Evolutionary conservation across 768 basidiomycete genomes (phyloP), one percentile per base, ranked within the genome.

Genomic region (Leucosporidium creatinivorum): DNA sequence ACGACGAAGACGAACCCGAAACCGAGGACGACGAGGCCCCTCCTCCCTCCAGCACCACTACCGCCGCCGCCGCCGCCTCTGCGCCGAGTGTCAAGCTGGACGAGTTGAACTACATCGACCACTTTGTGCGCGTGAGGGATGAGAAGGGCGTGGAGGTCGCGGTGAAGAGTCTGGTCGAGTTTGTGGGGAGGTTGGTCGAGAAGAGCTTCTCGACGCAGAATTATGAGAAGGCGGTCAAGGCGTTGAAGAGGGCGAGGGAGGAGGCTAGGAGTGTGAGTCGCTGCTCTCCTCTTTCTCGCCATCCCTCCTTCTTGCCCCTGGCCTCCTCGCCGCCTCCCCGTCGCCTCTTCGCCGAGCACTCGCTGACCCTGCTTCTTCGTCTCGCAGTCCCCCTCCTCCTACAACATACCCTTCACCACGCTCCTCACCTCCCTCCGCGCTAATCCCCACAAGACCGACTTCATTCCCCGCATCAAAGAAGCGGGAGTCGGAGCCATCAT

Each of bases 121-220:
- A 51, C 5, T 61, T 51, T 15, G 30, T 5, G 23, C 26, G 23
- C 25, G 58, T 59, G 17, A 6, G 25, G 19, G 91, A 93, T 78
- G 91, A 90, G 0, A 87, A 91, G 12, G 86, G 88, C 73, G 92
- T 93, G 77, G 78, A 93, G 57, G 85, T 82, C 18, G 81, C 77
- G 21, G 86, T 92, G 15, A 84, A 93, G 55, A 80, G 81, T 66
- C 87, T 91, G 75, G 83, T 91, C 52, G 81, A 88, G 15, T 77
- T 83, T 70, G 81, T 81, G 31, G 89, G 89, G 48, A 6, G 21
- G 31, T 23, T 47, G n/a, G 33, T 65, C 44, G 44, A 62, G 19
- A 49, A 44, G 23, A 65, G 63, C 39, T 94, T 93, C 78, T 83
- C 88, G 50, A 79, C 78, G 48, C 82, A 85, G 72, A 82, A 91